Conservation (phyloP, 73 alveolate genomes). For the Durusdinium trenchii region DNA sequence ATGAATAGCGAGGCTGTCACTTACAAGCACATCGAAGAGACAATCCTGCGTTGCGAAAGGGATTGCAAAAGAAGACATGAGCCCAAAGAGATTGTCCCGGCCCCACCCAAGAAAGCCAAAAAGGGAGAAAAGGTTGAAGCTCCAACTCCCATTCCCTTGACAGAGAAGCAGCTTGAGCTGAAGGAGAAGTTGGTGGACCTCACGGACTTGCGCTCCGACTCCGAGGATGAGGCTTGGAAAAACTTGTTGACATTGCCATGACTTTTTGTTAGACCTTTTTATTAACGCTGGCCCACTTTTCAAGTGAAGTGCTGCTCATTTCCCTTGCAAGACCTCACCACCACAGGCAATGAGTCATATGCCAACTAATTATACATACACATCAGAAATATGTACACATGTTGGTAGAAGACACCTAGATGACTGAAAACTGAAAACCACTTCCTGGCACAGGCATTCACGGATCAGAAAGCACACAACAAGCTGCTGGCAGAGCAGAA, state of each 20-base stretch:
- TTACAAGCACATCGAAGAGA: neutral
- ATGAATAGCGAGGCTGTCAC: neutral
- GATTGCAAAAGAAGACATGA: neutral
- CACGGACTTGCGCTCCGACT: neutral
- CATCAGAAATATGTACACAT: too few relatives aligned
- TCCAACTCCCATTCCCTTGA: neutral
- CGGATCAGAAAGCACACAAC: neutral
- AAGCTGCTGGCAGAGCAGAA: neutral
- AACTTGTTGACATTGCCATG: too few relatives aligned
- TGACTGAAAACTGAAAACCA: neutral
- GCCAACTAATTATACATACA: neutral
- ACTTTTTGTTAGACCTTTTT: too few relatives aligned
- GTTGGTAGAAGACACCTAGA: neutral
- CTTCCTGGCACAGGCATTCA: neutral
- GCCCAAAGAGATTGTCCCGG: neutral
- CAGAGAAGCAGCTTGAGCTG: neutral
- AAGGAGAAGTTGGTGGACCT: neutral
- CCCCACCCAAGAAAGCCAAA: neutral
- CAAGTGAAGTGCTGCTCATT: too few relatives aligned
- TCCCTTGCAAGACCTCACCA: too few relatives aligned
- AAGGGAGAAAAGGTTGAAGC: neutral
- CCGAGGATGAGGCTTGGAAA: neutral
- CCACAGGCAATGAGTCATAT: neutral
- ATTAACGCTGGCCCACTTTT: too few relatives aligned
- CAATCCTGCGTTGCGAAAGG: neutral